Percentiles rank a stretch among this genome's conserved stretches.
These are phyloP conservation scores for Salix dunnii DNA, from an alignment of 345 rosid species.

Conservation along the genomic window DNA sequence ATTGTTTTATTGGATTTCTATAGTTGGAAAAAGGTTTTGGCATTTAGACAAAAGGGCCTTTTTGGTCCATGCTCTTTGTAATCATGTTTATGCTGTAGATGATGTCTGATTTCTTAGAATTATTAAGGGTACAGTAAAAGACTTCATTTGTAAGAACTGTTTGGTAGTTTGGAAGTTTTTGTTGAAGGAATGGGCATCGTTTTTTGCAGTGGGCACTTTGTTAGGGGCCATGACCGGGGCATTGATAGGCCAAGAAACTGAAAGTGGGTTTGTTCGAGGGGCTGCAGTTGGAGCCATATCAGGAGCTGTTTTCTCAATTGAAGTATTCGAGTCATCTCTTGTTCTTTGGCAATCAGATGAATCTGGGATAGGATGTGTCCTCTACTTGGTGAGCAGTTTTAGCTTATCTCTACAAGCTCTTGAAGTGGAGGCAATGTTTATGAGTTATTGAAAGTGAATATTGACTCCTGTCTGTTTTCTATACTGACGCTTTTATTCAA, in stretches of 20 bases:
- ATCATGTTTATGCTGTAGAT: neutral
- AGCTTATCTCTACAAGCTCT: neutral
- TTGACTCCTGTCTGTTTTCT: neutral
- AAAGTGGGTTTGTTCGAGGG: constrained; percentile 95
- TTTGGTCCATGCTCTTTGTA: neutral
- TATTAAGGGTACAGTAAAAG: neutral
- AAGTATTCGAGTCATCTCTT: constrained; percentile 96
- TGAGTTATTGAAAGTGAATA: neutral
- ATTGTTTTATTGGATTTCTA: neutral
- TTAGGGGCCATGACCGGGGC: constrained; percentile 99
- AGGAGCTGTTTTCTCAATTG: constrained; percentile 98
- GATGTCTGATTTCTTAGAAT: neutral
- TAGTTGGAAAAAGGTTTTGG: neutral
- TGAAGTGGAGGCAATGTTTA: neutral
- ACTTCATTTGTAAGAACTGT: neutral
- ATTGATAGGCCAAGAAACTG: constrained; percentile 98
- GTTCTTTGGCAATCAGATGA: constrained; percentile 94
- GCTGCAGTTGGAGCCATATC: constrained; percentile 98
- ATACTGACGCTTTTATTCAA: neutral
- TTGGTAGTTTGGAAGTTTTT: neutral
- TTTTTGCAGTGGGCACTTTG: constrained; percentile 80
- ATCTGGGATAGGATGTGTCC: constrained; percentile 81
- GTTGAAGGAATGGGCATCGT: constrained; percentile 10
- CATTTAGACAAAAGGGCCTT: neutral
- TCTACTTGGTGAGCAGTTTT: constrained; percentile 74